These are phyloP conservation scores for Polygonum maritimum DNA, from an alignment of 148 eudicot species.

Conservation along the genomic window DNA sequence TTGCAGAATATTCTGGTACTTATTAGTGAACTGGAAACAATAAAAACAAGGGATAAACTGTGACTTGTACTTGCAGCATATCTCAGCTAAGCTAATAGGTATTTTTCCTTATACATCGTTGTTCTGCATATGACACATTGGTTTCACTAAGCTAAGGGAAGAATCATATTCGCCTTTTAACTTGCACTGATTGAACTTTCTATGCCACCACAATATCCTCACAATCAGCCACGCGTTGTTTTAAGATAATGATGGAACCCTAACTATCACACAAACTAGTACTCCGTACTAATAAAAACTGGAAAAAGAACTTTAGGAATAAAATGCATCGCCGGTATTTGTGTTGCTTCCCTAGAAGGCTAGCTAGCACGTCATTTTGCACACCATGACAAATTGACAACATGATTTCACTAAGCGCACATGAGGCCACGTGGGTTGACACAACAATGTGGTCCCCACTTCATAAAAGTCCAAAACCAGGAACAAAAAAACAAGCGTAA, in stretches of 20 bases:
- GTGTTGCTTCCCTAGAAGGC: too few species aligned
- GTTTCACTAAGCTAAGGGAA: neutral
- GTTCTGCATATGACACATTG: neutral
- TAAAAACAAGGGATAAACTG: neutral
- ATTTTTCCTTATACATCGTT: neutral
- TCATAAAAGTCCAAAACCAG: too few species aligned
- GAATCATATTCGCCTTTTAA: neutral
- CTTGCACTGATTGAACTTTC: neutral
- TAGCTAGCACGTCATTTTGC: neutral
- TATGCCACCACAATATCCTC: neutral
- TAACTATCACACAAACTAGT: neutral
- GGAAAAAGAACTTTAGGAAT: too few species aligned
- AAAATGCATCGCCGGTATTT: too few species aligned
- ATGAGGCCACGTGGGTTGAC: neutral
- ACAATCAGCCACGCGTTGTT: neutral
- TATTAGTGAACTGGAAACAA: neutral
- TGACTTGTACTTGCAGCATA: neutral
- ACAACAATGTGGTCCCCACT: neutral
- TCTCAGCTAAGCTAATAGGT: neutral
- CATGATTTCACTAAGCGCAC: neutral
- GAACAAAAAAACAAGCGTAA: too few species aligned
- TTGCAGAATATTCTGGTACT: neutral
- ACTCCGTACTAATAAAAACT: too few species aligned
- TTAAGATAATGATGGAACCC: neutral
- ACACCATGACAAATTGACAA: neutral